Conservation (phyloP, 2,329 filamentous ascomycete genomes). For the Apiospora aurea region DNA sequence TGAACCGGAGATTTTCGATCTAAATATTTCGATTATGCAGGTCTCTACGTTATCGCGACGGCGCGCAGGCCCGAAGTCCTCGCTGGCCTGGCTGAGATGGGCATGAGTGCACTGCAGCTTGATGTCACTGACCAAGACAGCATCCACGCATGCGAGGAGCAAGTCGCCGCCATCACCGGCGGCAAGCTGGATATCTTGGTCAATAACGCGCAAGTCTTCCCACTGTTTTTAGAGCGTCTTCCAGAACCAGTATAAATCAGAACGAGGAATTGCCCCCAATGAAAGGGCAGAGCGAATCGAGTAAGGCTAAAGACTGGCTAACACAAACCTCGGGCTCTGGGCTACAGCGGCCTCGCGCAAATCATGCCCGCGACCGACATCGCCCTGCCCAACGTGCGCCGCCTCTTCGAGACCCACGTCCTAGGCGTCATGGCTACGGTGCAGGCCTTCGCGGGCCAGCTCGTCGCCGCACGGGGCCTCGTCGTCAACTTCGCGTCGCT, state of each 20-base stretch:
- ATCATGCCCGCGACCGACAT: slow-evolving; percentile 57
- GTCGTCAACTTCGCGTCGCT: slow-evolving; percentile 60
- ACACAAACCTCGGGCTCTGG: not conserved
- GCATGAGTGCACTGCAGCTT: slow-evolving; percentile 58
- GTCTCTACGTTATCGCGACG: slow-evolving; percentile 63
- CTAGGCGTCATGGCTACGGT: slow-evolving; percentile 62
- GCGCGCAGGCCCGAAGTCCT: slow-evolving; percentile 59
- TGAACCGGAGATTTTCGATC: not conserved
- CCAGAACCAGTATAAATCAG: not conserved
- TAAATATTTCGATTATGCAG: slow-evolving; percentile 30
- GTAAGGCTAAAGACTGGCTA: no score
- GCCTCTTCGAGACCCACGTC: slow-evolving; percentile 61
- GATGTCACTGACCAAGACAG: slow-evolving; percentile 62
- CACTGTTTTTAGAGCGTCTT: no score
- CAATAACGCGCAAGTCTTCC: slow-evolving; percentile 60
- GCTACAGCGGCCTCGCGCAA: slow-evolving; percentile 52
- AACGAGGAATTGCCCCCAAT: no score
- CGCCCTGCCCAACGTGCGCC: slow-evolving; percentile 56
- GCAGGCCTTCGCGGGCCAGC: slow-evolving; percentile 52
- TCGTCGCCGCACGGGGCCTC: slow-evolving; percentile 55
- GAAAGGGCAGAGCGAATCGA: no score
- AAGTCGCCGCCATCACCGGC: slow-evolving; percentile 55
- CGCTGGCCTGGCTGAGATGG: slow-evolving; percentile 50
- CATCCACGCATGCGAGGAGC: slow-evolving; percentile 55
- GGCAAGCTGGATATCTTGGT: slow-evolving; percentile 64